A percentile compares a stretch with the other conserved stretches of the same genome.
Evolutionary conservation across 192 early-diverging fungal species (phyloP).

Genomic region (Dissophora globulifera): DNA sequence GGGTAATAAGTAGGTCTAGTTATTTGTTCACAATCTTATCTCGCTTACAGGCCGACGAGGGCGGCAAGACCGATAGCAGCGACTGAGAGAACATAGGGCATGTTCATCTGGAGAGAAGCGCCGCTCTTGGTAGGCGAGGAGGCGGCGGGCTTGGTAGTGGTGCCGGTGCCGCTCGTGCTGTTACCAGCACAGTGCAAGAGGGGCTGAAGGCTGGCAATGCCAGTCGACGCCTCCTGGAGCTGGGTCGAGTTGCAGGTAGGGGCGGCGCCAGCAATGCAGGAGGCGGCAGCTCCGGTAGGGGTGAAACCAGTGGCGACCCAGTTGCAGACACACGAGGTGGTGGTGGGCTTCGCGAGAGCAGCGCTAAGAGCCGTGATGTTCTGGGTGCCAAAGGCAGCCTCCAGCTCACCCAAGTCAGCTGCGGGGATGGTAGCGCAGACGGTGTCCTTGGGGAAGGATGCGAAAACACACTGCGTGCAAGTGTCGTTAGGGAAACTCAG

Average conservation of each 20-base stretch:
- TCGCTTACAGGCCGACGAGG: constrained; percentile 37
- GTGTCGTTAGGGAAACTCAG: constrained; percentile 16
- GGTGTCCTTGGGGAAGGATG: constrained; percentile 27
- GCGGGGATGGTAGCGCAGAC: constrained; percentile 24
- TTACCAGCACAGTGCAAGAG: constrained; percentile 15
- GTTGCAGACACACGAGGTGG: constrained; percentile 37
- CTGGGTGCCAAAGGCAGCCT: neutral
- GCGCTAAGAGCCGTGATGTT: neutral
- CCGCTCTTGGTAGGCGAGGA: too few species aligned
- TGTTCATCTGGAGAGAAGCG: constrained; percentile 18
- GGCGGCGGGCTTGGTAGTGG: neutral
- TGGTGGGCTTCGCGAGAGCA: neutral
- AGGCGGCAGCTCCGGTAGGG: constrained; percentile 19
- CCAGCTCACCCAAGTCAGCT: neutral
- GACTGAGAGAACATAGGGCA: constrained; percentile 37
- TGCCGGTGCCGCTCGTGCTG: neutral
- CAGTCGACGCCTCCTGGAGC: neutral
- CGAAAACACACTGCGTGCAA: constrained; percentile 32
- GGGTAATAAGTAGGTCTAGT: too few species aligned
- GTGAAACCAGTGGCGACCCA: constrained; percentile 16
- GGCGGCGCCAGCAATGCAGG: constrained; percentile 6
- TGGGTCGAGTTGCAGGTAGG: constrained; percentile 29
- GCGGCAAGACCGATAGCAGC: constrained; percentile 48
- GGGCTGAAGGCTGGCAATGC: neutral
- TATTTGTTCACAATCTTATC: too few species aligned